Percentiles rank a stretch among this genome's conserved stretches.
phyloP scores from a whole-genome alignment of 2,329 filamentous ascomycete genomes.

The Gyromitra esculenta region DNA sequence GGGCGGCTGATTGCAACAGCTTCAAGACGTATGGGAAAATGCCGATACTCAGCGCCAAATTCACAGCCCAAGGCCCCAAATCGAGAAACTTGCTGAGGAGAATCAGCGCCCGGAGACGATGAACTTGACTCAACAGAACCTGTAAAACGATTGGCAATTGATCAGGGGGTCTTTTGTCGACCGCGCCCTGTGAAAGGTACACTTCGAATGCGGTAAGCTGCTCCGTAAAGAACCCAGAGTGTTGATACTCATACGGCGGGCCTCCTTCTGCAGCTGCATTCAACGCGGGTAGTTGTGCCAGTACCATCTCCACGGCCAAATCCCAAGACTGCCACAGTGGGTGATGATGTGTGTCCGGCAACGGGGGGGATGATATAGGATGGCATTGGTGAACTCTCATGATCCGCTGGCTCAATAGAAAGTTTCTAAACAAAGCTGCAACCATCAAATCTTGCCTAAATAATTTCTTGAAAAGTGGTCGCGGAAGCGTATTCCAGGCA shows the following conservation, averaged over 20 bases:
- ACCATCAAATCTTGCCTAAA: constrained; percentile 99
- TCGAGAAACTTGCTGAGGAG: constrained; percentile 93
- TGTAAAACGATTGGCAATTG: constrained; percentile 96
- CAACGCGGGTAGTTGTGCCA: constrained; percentile 86
- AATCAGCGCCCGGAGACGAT: constrained; percentile 88
- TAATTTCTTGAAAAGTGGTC: constrained; percentile 92
- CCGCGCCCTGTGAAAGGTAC: constrained; percentile 84
- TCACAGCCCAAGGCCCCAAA: constrained; percentile 97
- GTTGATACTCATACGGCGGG: constrained; percentile 85
- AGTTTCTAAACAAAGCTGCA: constrained; percentile 96
- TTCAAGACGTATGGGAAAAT: constrained; percentile 99
- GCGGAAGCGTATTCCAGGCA: constrained; percentile 93
- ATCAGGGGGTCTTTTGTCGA: constrained; percentile 86
- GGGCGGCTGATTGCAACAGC: constrained; percentile 89
- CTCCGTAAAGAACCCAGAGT: constrained; percentile 95
- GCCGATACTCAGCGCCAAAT: constrained; percentile 93
- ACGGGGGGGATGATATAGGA: constrained; percentile 86
- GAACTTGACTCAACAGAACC: constrained; percentile 93
- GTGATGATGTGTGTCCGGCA: constrained; percentile 96
- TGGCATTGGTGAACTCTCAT: constrained; percentile 98
- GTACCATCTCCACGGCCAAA: constrained; percentile 91
- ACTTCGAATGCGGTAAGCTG: constrained; percentile 97
- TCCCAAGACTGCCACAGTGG: constrained; percentile 98
- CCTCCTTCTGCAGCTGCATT: constrained; percentile 77
- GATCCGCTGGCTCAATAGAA: constrained; percentile 89